Base-by-base conservation (phyloP, 768 basidiomycete species). In the Plicaturopsis crispa region DNA sequence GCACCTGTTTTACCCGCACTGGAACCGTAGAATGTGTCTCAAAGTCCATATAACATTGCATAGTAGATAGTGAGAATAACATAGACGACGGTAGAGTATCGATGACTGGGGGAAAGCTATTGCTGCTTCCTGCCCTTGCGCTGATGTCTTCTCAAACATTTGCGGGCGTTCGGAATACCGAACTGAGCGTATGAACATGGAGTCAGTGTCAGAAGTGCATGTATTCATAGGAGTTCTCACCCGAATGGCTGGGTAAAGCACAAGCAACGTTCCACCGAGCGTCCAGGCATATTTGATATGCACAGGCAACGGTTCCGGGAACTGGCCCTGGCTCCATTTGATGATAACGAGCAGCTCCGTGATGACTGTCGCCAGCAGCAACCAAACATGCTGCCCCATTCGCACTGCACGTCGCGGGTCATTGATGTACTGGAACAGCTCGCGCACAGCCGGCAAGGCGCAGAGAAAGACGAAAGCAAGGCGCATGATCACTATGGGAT, bases 301-400 rank as follows among this genome's bases (percentile, higher is more conserved):
- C 36, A 48, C 46, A 11, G 88, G 88, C 11, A 86, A 56, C 17
- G 84, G 78, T 47, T 65, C 72, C 13, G 65, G 56, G 52, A 80
- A 90, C 55, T 77, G 72, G 8, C 80, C 84, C 49, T 75, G 64
- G 47, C 83, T 78, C 87, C 86, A 91, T 65, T 91, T 91, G 48
- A 68, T 60, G 38, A 91, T 88, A 31, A 79, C 81, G 36, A 91
- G 66, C 24, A 88, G 56, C 55, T 91, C 88, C 11, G 89, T 90
- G 41, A 77, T 50, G 44, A 89, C 78, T n/a, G 88, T 91, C 22
- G 88, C 87, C 35, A 89, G 73, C 43, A 91, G 64, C 30, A 91
- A 64, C 88, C 88, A 90, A 23, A 81, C 79, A 52, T 91, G 88
- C 48, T 88, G 84, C 2, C 89, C 88, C 88, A 91, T 90, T 40